phyloP scores from a whole-genome alignment of 768 basidiomycete genomes.

The Strobilomyces dryophilus region DNA sequence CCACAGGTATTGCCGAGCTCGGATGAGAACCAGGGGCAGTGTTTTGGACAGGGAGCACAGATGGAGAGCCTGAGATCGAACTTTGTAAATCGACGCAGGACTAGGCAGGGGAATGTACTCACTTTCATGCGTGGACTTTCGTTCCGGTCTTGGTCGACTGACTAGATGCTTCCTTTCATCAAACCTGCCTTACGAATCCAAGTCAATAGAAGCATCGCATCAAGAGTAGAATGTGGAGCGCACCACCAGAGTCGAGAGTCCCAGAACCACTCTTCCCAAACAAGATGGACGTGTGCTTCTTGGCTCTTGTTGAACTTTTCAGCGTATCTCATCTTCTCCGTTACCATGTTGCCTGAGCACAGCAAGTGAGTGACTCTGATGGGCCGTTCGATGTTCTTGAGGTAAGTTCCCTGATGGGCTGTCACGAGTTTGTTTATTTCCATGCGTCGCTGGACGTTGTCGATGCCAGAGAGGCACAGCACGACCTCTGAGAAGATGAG shows the following conservation, averaged over 20 bases:
- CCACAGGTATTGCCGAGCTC: slow-evolving; percentile 8
- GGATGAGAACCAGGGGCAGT: slow-evolving; percentile 13
- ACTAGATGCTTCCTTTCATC: slow-evolving; percentile 61
- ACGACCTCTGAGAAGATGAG: slow-evolving; percentile 68
- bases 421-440: slow-evolving; percentile 61
- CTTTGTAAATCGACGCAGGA: not conserved
- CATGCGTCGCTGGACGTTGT: slow-evolving; percentile 39
- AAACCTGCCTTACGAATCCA: slow-evolving; percentile 46
- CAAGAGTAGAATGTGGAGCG: slow-evolving; percentile 9
- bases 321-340: slow-evolving; percentile 77
- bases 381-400: slow-evolving; percentile 73
- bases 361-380: slow-evolving; percentile 83
- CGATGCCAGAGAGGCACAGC: slow-evolving; percentile 73
- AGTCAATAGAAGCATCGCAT: not conserved
- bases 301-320: slow-evolving; percentile 65
- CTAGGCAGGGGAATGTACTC: slow-evolving; percentile 1
- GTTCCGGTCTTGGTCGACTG: slow-evolving; percentile 55
- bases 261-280: slow-evolving; percentile 99
- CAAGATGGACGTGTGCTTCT: slow-evolving; percentile 69
- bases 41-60: slow-evolving; percentile 13
- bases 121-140: slow-evolving; percentile 34
- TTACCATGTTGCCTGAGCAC: slow-evolving; percentile 60
- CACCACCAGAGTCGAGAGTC: slow-evolving; percentile 76
- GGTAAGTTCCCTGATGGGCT: slow-evolving; percentile 60
- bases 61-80: slow-evolving; percentile 9